Conservation (phyloP, 148 eudicot species). For the Tetragonia tetragonoides region DNA sequence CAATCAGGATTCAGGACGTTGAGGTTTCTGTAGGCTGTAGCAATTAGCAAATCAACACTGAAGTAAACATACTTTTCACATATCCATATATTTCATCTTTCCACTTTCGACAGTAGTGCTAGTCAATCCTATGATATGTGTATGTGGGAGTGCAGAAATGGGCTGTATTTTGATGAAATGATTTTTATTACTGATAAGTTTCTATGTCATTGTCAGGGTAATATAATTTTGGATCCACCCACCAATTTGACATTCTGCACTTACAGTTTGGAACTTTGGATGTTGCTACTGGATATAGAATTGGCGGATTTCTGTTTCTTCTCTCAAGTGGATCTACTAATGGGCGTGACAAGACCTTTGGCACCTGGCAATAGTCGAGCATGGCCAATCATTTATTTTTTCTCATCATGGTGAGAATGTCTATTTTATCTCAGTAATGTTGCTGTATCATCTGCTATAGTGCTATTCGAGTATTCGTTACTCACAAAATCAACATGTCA, state of each 20-base stretch:
- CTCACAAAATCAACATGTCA: not conserved
- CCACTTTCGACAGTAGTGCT: too few relatives aligned
- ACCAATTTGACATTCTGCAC: constrained; percentile 76
- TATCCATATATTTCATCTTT: too few relatives aligned
- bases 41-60: too few relatives aligned
- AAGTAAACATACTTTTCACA: too few relatives aligned
- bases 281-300: constrained; percentile 96
- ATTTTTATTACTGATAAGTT: not conserved
- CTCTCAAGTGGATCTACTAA: constrained; percentile 85
- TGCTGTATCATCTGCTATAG: not conserved
- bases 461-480: too few relatives aligned
- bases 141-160: not conserved
- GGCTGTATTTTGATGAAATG: not conserved
- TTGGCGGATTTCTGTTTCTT: constrained; percentile 85
- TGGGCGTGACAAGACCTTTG: constrained; percentile 90
- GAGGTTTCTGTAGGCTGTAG: too few relatives aligned
- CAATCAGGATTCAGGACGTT: too few relatives aligned
- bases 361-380: constrained; percentile 83
- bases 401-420: constrained; percentile 71
- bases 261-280: constrained; percentile 83
- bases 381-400: constrained; percentile 89
- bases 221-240: constrained; percentile 36
- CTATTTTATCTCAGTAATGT: not conserved
- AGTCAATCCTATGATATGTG: too few relatives aligned
- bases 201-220: constrained; percentile 67